Conservation (phyloP, 495 filamentous ascomycete genomes). For the Podospora australis region DNA sequence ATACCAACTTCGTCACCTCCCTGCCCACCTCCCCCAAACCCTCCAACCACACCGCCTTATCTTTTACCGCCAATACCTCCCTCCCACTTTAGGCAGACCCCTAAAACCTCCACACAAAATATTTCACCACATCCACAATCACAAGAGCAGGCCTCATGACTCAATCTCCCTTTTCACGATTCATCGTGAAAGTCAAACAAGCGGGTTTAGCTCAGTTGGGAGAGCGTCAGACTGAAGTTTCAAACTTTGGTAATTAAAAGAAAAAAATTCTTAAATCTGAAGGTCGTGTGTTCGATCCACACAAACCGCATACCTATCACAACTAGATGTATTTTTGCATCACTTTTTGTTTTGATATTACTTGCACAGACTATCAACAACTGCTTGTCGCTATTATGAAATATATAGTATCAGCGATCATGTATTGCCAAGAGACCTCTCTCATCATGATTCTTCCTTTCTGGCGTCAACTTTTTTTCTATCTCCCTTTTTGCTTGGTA, state of each 20-base stretch:
- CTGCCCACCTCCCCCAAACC: too few relatives aligned
- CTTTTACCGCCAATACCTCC: too few relatives aligned
- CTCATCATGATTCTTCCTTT: background rate
- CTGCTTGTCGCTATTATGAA: too few relatives aligned
- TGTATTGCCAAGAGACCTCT: too few relatives aligned
- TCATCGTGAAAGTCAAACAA: background rate
- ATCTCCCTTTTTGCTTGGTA: background rate
- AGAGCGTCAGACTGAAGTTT: constrained; percentile 21
- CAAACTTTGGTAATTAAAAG: constrained; percentile 7
- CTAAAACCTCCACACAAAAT: background rate
- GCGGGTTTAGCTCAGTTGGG: constrained; percentile 23
- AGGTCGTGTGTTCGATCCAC: constrained; percentile 23
- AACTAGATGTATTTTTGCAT: too few relatives aligned
- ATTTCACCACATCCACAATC: background rate
- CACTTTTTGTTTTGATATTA: too few relatives aligned
- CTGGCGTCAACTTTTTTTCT: too few relatives aligned
- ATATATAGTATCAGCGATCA: too few relatives aligned
- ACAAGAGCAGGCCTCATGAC: background rate
- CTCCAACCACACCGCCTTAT: too few relatives aligned
- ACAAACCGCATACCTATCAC: constrained; percentile 16
- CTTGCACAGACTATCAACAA: too few relatives aligned
- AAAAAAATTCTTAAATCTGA: too few relatives aligned
- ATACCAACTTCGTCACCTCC: too few relatives aligned
- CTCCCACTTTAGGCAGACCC: background rate
- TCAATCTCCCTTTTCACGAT: background rate